phyloP scores from a whole-genome alignment of 257 asterid species.

The Solanum phureja region DNA sequence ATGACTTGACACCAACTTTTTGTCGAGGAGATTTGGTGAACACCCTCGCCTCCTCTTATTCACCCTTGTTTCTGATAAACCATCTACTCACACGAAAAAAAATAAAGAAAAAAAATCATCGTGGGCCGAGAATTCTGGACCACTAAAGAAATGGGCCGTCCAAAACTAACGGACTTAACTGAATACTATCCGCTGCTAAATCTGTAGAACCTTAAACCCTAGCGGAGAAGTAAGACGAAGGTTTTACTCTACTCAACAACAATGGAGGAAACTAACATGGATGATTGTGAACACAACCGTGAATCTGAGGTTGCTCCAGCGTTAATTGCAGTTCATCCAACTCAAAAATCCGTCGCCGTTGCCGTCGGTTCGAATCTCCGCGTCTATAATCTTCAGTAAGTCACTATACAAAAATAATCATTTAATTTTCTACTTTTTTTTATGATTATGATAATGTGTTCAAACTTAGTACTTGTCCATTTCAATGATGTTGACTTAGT shows the following conservation, averaged over 20 bases:
- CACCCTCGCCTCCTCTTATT: no score
- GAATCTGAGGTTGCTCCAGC: constrained; percentile 85
- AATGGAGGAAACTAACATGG: constrained; percentile 54
- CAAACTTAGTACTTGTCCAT: neutral
- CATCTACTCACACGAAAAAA: no score
- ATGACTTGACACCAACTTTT: no score
- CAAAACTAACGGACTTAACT: neutral
- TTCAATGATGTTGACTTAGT: neutral
- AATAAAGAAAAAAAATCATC: no score
- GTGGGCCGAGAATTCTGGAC: neutral
- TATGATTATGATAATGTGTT: neutral
- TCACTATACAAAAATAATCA: neutral
- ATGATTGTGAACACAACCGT: constrained; percentile 46
- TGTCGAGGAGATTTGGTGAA: no score
- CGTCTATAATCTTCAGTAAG: constrained; percentile 59
- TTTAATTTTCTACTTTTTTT: neutral
- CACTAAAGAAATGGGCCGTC: neutral
- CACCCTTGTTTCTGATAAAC: no score
- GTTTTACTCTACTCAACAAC: neutral
- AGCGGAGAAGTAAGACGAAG: neutral
- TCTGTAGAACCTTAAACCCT: neutral
- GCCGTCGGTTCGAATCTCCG: constrained; percentile 75
- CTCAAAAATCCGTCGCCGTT: constrained; percentile 44
- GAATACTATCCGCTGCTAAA: neutral
- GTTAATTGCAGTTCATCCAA: constrained; percentile 60